Evolutionary conservation across 495 filamentous ascomycete genomes (phyloP), one percentile per base, ranked within the genome.

Genomic region (Thermothielavioides terrestris): DNA sequence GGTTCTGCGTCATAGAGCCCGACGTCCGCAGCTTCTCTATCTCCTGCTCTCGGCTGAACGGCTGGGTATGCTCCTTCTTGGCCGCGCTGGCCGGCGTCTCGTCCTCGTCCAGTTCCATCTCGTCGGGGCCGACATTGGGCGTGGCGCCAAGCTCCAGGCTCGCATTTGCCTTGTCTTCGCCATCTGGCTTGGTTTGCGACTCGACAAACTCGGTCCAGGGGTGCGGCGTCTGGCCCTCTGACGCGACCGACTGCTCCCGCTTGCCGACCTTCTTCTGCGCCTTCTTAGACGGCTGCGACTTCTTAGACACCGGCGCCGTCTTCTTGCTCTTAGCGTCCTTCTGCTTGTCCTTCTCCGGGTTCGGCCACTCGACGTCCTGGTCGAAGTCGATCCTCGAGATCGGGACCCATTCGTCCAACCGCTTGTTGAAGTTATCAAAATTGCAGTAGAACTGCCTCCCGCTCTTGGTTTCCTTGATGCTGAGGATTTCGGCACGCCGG

Each of bases 381-480:
- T 66, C 65, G 40, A 97, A 82, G 62, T 97, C 88, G 54, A 98
- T 85, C 10, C 91, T 79, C 34, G 78, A 72, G 28, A 84, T 78
- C 1, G 83, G 73, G 35, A 97, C 79, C 94, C 94, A 97, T 77
- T 98, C 91, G 67, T 98, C 92, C 15, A 98, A 78, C 72, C 92
- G 92, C 63, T 98, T 98, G 72, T 98, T 98, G 80, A 95, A 98
- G 55, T 96, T 94, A 50, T 95, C 88, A 68, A 97, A 98, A 66
- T 98, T 94, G 57, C 95, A 91, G 63, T 95, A 96, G 62, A 89
- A 95, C 46, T 85, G 83, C 41, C 84, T 82, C 4, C 85, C 81
- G 55, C 86, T 88, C 58, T 92, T 91, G 7, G 85, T 82, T 42
- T 85, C 85, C 58, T 83, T 79, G 36, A 96, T 91, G 22, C 85